Evolutionary conservation across 148 eudicot species (phyloP).

Genomic region (Amaranthus hypochondriacus): DNA sequence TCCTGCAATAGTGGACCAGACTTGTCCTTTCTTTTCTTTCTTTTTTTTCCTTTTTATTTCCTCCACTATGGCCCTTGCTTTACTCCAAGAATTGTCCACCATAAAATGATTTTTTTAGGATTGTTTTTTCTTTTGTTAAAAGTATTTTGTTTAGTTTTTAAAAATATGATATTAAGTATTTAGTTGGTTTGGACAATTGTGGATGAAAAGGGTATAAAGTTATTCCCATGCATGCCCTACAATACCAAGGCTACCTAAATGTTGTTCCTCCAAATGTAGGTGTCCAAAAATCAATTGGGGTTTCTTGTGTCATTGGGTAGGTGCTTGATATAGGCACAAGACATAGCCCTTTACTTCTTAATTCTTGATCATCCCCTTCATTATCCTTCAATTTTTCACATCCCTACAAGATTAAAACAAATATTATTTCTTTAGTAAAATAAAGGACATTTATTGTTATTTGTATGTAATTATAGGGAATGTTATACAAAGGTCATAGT

Average conservation of each 20-base stretch:
- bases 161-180: not conserved
- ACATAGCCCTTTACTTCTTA: slow-evolving; percentile 75
- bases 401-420: slow-evolving; percentile 25
- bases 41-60: not conserved
- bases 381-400: slow-evolving; percentile 22
- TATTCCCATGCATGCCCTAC: not conserved
- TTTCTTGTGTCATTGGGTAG: slow-evolving; percentile 64
- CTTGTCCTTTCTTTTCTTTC: not conserved
- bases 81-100: slow-evolving; percentile 16
- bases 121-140: not conserved
- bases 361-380: slow-evolving; percentile 35
- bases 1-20: slow-evolving; percentile 28
- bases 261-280: slow-evolving; percentile 67
- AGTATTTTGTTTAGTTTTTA: not conserved
- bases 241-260: slow-evolving; percentile 40
- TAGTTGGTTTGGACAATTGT: slow-evolving; percentile 5
- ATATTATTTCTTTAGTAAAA: not conserved
- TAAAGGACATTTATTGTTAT: no score
- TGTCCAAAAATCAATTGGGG: slow-evolving; percentile 82
- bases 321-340: slow-evolving; percentile 83
- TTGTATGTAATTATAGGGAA: no score
- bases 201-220: slow-evolving; percentile 7
- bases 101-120: slow-evolving; percentile 1
- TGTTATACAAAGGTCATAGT: no score
- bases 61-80: slow-evolving; percentile 17